Evolutionary conservation across 2,329 filamentous ascomycete genomes (phyloP), one percentile per base, ranked within the genome.

Genomic region (Chaetomium globosum): DNA sequence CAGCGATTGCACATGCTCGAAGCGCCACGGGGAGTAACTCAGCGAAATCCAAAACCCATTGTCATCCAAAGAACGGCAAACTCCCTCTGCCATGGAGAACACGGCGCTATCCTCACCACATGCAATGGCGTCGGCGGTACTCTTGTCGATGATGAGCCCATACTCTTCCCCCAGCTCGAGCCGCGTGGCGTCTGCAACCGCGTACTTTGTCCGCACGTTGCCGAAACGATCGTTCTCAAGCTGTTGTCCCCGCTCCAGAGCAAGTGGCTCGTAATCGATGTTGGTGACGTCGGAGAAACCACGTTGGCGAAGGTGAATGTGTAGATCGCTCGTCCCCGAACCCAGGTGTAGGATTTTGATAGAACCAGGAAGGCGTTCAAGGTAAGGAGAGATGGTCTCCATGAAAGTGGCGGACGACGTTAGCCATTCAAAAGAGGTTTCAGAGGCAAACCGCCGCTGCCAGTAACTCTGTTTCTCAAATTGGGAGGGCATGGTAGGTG

Each of bases 401-500:
- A 81, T 72, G 67, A 84, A 81, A 13, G 75, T 74, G 0, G 72
- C 65, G 0, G 81, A 83, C 2, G 78, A 66, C 16, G 77, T 67
- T 19, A 83, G 76, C 81, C 82, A 84, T 69, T 83, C 82, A 64
- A 83, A 83, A 10, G 76, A 71, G 6, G 73, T 75, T 69, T 84
- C 81, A 16, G 74, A 74, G 19, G 73, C 64, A 75, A 83, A 84
- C 30, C 82, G 79, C 6, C 77, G 65, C 61, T 76, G 79, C 82
- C 82, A 84, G 71, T 83, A 84, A 66, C 76, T 78, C 69, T 81
- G 79, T 49, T 82, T 79, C 43, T 83, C 81, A 64, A 81, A 83
- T 61, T 82, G 78, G 61, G 74, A 43, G 9, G 67, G 55, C 67
- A 70, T 58, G 36, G 55, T 58, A 16, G 16, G 19, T 46, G 21